A percentile compares a stretch with the other conserved stretches of the same genome.
These are phyloP conservation scores for Aspergillus floridensis DNA, from an alignment of 2,329 filamentous ascomycete genomes.

Conservation along the genomic window DNA sequence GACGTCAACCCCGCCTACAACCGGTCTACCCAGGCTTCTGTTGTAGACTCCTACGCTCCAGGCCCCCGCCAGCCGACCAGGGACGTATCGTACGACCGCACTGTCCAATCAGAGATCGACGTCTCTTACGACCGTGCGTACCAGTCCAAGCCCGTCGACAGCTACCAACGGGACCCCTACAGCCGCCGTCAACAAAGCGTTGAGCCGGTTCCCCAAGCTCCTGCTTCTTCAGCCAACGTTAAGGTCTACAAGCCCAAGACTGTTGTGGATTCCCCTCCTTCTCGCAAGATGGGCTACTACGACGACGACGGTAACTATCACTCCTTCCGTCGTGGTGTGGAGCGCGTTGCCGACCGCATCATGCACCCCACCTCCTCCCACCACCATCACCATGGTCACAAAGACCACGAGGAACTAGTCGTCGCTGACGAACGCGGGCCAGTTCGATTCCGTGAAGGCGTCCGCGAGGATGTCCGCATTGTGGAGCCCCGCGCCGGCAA, in stretches of 20 bases:
- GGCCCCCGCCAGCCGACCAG: conserved; percentile 21
- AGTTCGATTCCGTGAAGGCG: conserved; percentile 45
- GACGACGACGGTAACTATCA: conserved; percentile 75
- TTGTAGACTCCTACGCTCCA: conserved; percentile 17
- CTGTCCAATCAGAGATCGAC: conserved; percentile 18
- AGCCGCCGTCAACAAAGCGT: conserved; percentile 28
- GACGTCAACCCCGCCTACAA: conserved; percentile 39
- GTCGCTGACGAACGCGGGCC: conserved; percentile 44
- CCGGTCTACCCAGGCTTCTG: conserved; percentile 13
- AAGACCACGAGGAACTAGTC: conserved; percentile 45
- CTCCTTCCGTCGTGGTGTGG: conserved; percentile 69
- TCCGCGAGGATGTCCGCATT: conserved; percentile 49
- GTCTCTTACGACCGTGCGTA: conserved; percentile 32
- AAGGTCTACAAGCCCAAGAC: conserved; percentile 48
- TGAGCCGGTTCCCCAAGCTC: conserved; percentile 34
- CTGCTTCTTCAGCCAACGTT: conserved; percentile 42
- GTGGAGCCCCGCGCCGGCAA: conserved; percentile 49
- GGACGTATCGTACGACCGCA: conserved; percentile 24
- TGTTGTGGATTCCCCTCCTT: conserved; percentile 53
- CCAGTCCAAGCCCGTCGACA: conserved; percentile 40
- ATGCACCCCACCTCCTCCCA: conserved; percentile 63
- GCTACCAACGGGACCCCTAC: conserved; percentile 40
- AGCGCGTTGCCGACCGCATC: conserved; percentile 64
- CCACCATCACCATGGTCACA: conserved; percentile 22
- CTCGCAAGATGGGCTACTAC: conserved; percentile 74